These are phyloP conservation scores for Blastomyces gilchristii DNA, from an alignment of 2,329 filamentous ascomycete species.

Conservation along the genomic window DNA sequence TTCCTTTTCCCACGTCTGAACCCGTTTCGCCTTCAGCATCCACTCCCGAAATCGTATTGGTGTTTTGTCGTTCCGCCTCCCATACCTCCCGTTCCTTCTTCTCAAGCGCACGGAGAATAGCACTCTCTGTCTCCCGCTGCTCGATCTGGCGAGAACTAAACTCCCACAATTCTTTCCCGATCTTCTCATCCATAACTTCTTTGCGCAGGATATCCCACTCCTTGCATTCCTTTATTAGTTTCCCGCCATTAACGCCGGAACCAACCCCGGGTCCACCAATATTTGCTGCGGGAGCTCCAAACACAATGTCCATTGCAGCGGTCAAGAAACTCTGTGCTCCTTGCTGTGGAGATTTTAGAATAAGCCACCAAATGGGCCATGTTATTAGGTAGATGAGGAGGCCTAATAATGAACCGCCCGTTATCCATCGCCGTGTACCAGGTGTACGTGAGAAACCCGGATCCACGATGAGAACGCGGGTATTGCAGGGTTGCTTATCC, in stretches of 20 bases:
- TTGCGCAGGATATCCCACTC: conserved; percentile 59
- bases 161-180: conserved; percentile 82
- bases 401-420: conserved; percentile 71
- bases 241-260: conserved; percentile 44
- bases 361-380: conserved; percentile 75
- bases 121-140: conserved; percentile 67
- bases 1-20: conserved; percentile 1
- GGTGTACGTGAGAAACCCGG: conserved; percentile 78
- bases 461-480: conserved; percentile 76
- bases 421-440: conserved; percentile 77
- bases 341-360: conserved; percentile 73
- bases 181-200: conserved; percentile 66
- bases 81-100: conserved; percentile 41
- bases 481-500: conserved; percentile 70
- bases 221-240: conserved; percentile 79
- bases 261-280: conserved; percentile 1
- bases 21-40: conserved; percentile 12
- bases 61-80: conserved; percentile 15
- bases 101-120: conserved; percentile 48
- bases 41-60: not conserved
- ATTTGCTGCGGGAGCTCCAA: conserved; percentile 44
- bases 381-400: conserved; percentile 64
- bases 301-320: conserved; percentile 69
- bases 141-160: conserved; percentile 78
- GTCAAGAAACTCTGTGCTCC: conserved; percentile 80